Conservation (phyloP, 1,284 basidiomycete species). For the Ganoderma leucocontextum region DNA sequence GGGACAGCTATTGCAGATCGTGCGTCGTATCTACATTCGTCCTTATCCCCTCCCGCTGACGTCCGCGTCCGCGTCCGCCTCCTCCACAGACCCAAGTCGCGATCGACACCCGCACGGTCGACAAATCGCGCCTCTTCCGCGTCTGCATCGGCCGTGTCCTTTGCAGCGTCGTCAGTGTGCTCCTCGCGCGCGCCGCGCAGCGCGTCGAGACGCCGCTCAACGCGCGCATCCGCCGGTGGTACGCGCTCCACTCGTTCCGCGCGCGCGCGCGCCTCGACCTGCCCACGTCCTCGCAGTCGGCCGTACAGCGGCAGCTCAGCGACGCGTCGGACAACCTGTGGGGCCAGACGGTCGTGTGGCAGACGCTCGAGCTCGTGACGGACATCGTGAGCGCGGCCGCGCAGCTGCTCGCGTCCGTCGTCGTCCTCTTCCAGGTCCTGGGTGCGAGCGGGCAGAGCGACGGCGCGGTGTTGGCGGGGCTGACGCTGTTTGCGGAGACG, state of each 20-base stretch:
- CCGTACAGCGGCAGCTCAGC: conserved; percentile 70
- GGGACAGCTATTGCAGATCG: conserved; percentile 6
- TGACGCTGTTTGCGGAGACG: conserved; percentile 51
- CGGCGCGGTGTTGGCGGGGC: conserved; percentile 61
- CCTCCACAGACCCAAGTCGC: conserved; percentile 64
- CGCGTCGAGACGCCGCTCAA: conserved; percentile 59
- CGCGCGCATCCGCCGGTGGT: conserved; percentile 65
- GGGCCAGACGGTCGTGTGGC: conserved; percentile 57
- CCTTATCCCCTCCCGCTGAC: not conserved
- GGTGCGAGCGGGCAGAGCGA: conserved; percentile 59
- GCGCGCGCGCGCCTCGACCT: conserved; percentile 76
- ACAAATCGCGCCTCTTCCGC: conserved; percentile 63
- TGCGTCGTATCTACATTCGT: not conserved
- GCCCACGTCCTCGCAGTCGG: conserved; percentile 74
- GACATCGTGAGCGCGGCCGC: conserved; percentile 54
- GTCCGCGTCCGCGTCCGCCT: not conserved
- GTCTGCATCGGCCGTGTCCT: conserved; percentile 62
- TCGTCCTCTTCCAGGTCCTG: conserved; percentile 66
- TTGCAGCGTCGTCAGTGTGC: conserved; percentile 55
- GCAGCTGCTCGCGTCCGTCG: conserved; percentile 63
- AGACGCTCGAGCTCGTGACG: conserved; percentile 55
- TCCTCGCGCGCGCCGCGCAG: conserved; percentile 51
- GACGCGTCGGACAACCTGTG: conserved; percentile 52
- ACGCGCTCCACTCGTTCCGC: conserved; percentile 67
- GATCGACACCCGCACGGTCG: conserved; percentile 68